Percentiles rank a stretch among this genome's conserved stretches.
phyloP scores from a whole-genome alignment of 176 grass and related monocot genomes.

The Luzula sylvatica region DNA sequence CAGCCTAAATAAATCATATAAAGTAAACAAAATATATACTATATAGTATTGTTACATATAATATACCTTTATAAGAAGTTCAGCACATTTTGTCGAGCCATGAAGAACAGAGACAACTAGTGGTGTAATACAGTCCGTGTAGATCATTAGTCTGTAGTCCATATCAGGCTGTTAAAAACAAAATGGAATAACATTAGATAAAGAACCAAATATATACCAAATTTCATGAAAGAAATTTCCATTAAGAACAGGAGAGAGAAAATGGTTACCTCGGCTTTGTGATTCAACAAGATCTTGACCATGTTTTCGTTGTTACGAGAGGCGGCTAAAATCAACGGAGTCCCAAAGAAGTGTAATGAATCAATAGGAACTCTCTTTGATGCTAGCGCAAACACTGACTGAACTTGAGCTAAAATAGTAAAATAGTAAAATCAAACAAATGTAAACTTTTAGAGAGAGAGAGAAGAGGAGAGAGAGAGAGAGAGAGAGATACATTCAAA shows the following conservation, averaged over 20 bases:
- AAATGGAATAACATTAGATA: too few species aligned
- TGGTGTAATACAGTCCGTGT: background rate
- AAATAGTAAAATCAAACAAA: background rate
- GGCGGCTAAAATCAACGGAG: slow-evolving; percentile 2
- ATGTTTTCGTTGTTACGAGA: background rate
- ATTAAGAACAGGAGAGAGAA: too few species aligned
- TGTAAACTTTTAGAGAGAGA: background rate
- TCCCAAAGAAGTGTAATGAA: background rate
- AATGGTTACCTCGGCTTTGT: slow-evolving; percentile 15
- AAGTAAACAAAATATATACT: background rate
- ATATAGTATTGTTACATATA: background rate
- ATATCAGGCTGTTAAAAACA: too few species aligned
- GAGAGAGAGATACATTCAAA: slow-evolving; percentile 1
- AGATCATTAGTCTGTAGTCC: too few species aligned
- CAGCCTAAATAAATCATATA: slow-evolving; percentile 2
- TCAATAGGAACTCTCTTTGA: slow-evolving; percentile 8
- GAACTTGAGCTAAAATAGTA: background rate
- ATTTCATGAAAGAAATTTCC: too few species aligned
- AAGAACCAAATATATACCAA: too few species aligned
- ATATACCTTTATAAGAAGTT: background rate
- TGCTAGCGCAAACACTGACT: background rate
- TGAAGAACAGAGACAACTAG: background rate
- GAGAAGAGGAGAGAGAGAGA: background rate
- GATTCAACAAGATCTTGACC: slow-evolving; percentile 5
- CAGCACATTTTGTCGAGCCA: background rate